Evolutionary conservation across 108 stramenopile species (phyloP).

Genomic region (Nannochloropsis salina): DNA sequence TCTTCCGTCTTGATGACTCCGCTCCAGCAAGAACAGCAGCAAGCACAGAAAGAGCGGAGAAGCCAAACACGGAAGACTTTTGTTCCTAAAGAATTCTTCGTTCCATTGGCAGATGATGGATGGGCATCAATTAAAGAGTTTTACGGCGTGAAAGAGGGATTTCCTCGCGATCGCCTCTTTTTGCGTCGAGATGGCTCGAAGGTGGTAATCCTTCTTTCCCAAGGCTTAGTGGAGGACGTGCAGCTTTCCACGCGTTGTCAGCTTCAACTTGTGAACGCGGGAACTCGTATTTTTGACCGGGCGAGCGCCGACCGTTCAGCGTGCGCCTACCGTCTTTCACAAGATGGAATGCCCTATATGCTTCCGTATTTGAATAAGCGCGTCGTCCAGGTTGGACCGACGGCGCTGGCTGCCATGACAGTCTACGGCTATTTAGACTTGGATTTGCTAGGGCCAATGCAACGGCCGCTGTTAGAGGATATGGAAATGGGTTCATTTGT

Average conservation of each 20-base stretch:
- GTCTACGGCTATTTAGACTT: constrained; percentile 16
- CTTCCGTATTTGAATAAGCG: constrained; percentile 45
- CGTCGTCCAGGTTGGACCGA: constrained; percentile 10
- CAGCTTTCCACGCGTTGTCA: neutral
- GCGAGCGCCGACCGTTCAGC: constrained; percentile 23
- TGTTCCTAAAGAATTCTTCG: neutral
- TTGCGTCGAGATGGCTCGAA: constrained; percentile 24
- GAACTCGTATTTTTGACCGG: constrained; percentile 40
- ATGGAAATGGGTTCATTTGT: neutral
- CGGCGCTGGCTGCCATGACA: neutral
- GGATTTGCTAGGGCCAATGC: neutral
- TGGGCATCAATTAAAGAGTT: constrained; percentile 18
- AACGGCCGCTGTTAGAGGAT: neutral
- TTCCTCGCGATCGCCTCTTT: constrained; percentile 30
- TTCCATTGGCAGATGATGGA: neutral
- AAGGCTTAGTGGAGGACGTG: constrained; percentile 1
- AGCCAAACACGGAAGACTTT: too few species aligned
- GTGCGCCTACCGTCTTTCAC: constrained; percentile 33
- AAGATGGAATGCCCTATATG: constrained; percentile 35
- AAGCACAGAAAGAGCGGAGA: too few species aligned
- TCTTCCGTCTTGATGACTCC: neutral
- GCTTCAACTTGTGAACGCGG: constrained; percentile 34
- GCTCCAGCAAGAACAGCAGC: too few species aligned
- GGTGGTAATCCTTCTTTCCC: constrained; percentile 22
- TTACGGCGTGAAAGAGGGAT: constrained; percentile 28